A percentile compares a stretch with the other conserved stretches of the same genome.
These are phyloP conservation scores for Phtheirospermum japonicum DNA, from an alignment of 257 asterid species.

Conservation along the genomic window DNA sequence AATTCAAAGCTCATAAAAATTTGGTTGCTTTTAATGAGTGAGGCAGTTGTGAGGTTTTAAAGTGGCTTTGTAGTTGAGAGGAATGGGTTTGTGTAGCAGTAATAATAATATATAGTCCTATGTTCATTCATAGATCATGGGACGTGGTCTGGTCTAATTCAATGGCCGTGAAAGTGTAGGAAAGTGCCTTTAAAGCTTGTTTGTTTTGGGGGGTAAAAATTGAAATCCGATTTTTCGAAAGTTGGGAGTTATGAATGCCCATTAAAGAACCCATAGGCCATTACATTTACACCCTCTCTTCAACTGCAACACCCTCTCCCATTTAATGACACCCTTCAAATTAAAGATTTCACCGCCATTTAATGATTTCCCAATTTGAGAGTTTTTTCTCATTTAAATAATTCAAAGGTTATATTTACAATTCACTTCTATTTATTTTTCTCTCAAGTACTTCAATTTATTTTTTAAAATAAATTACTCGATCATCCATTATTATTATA, in stretches of 20 bases:
- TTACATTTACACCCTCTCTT: too few relatives aligned
- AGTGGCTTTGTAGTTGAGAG: slow-evolving; percentile 24
- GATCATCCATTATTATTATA: too few relatives aligned
- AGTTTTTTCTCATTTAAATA: too few relatives aligned
- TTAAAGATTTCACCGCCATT: too few relatives aligned
- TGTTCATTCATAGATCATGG: slow-evolving; percentile 23
- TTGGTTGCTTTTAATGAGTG: slow-evolving; percentile 32
- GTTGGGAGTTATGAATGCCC: too few relatives aligned
- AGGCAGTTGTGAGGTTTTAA: slow-evolving; percentile 16
- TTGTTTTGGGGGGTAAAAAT: slow-evolving; percentile 21
- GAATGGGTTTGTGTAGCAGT: background rate
- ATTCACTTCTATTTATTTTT: too few relatives aligned
- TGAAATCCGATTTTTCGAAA: too few relatives aligned
- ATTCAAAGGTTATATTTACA: too few relatives aligned
- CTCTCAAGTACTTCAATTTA: too few relatives aligned
- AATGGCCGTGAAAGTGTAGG: slow-evolving; percentile 30
- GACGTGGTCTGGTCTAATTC: slow-evolving; percentile 33
- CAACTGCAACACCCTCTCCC: background rate
- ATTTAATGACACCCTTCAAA: too few relatives aligned
- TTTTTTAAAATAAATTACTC: too few relatives aligned
- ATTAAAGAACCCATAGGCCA: background rate
- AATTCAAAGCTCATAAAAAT: slow-evolving; percentile 30
- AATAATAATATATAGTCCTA: background rate
- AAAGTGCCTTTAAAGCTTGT: slow-evolving; percentile 26
- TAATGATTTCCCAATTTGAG: too few relatives aligned